Percentiles rank a stretch among this genome's conserved stretches.
phyloP scores from a whole-genome alignment of 768 basidiomycete species.

The Galerina marginata region DNA sequence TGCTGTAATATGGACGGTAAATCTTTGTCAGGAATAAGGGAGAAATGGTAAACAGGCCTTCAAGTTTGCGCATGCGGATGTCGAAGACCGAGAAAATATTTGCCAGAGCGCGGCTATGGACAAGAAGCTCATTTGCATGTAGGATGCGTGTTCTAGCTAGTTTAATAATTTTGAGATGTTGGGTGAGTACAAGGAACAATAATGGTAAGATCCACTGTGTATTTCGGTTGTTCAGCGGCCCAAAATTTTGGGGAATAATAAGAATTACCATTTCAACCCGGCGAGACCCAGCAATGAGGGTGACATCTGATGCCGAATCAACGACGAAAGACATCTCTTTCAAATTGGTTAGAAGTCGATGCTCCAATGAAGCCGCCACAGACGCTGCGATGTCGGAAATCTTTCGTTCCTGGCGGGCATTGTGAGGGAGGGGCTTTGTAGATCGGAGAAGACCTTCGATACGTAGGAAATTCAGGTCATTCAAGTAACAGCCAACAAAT shows the following conservation, averaged over 20 bases:
- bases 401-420: constrained; percentile 7
- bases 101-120: constrained; percentile 4
- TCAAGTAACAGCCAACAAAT: constrained; percentile 18
- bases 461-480: background rate
- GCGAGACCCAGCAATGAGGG: constrained; percentile 19
- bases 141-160: constrained; percentile 2
- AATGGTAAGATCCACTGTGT: constrained; percentile 26
- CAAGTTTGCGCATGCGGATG: constrained; percentile 10
- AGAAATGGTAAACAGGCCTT: constrained; percentile 5
- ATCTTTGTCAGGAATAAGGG: background rate
- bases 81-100: constrained; percentile 15
- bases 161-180: constrained; percentile 20
- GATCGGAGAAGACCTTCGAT: constrained; percentile 24
- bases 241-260: background rate
- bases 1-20: background rate
- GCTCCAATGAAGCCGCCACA: constrained; percentile 10
- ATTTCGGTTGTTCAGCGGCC: background rate
- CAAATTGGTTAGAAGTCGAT: constrained; percentile 19
- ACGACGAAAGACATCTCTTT: constrained; percentile 20
- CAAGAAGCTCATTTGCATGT: constrained; percentile 1
- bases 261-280: constrained; percentile 25
- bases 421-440: constrained; percentile 13
- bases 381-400: constrained; percentile 11
- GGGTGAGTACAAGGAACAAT: constrained; percentile 21
- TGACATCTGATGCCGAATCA: constrained; percentile 21